Evolutionary conservation across 2,329 filamentous ascomycete genomes (phyloP).

Genomic region (Aspergillus ochraceus): DNA sequence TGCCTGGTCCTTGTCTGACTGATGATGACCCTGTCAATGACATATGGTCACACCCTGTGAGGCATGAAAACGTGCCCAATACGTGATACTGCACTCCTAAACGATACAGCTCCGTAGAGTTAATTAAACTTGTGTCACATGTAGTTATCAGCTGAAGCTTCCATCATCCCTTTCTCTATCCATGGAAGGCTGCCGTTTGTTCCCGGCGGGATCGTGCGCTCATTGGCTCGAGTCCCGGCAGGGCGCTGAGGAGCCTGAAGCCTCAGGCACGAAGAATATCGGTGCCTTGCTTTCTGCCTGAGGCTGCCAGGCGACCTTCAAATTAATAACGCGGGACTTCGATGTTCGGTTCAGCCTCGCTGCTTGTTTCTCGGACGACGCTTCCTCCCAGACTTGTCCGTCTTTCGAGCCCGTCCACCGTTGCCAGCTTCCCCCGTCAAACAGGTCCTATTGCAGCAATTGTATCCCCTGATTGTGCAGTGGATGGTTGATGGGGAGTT

Average conservation of each 20-base stretch:
- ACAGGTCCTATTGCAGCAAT: conserved; percentile 16
- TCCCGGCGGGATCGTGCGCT: not conserved
- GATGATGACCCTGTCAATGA: not conserved
- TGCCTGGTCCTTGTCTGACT: not conserved
- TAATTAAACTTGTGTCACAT: not conserved
- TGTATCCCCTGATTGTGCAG: conserved; percentile 13
- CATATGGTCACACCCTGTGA: not conserved
- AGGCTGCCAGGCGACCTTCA: conserved; percentile 18
- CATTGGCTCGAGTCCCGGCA: conserved; percentile 13
- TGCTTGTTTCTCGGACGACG: conserved; percentile 39
- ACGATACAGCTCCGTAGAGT: not conserved
- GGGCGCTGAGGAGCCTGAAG: not conserved
- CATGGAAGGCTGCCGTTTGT: conserved; percentile 15
- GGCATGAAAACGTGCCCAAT: not conserved
- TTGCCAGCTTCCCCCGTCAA: conserved; percentile 20
- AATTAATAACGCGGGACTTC: conserved; percentile 21
- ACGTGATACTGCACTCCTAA: too few species aligned
- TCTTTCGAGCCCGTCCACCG: conserved; percentile 22
- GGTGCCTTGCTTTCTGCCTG: conserved; percentile 33
- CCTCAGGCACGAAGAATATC: conserved; percentile 24
- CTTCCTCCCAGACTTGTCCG: conserved; percentile 25
- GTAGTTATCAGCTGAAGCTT: not conserved
- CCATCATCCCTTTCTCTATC: not conserved
- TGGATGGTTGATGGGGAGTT: conserved; percentile 24
- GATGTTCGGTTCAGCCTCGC: conserved; percentile 20